phyloP scores from a whole-genome alignment of 345 rosid genomes.

The Eucalyptus regnans region DNA sequence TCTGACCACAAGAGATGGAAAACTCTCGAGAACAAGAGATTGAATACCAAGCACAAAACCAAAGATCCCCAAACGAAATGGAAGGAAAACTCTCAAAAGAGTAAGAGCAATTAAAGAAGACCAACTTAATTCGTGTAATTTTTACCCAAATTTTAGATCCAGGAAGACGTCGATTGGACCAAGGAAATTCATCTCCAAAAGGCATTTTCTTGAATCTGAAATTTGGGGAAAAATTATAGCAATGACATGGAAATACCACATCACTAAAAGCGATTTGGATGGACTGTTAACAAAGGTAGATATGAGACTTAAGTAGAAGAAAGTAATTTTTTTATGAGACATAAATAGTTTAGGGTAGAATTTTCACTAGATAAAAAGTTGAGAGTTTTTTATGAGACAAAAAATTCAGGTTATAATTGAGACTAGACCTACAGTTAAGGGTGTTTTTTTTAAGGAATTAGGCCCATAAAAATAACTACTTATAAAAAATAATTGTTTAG shows the following conservation, averaged over 20 bases:
- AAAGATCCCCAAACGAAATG: not conserved
- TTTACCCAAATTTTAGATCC: not conserved
- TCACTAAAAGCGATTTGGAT: not conserved
- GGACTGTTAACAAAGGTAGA: not conserved
- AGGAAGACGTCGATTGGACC: not conserved
- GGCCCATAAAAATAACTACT: not conserved
- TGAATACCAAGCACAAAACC: not conserved
- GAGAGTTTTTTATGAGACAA: not conserved
- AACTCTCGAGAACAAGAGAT: not conserved
- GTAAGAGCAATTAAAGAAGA: not conserved
- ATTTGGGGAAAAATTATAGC: not conserved
- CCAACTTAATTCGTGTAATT: not conserved
- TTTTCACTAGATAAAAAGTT: not conserved
- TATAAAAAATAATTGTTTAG: not conserved
- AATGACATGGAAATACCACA: not conserved
- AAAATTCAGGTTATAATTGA: no score
- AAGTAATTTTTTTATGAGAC: not conserved
- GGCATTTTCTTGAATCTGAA: not conserved
- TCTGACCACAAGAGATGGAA: not conserved
- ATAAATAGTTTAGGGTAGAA: not conserved
- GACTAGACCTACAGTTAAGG: not conserved
- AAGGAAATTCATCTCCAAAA: not conserved
- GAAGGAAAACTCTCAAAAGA: not conserved
- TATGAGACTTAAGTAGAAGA: not conserved
- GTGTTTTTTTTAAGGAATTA: not conserved